phyloP scores from a whole-genome alignment of 192 early-diverging fungal species.

The Backusella tarrabulga region DNA sequence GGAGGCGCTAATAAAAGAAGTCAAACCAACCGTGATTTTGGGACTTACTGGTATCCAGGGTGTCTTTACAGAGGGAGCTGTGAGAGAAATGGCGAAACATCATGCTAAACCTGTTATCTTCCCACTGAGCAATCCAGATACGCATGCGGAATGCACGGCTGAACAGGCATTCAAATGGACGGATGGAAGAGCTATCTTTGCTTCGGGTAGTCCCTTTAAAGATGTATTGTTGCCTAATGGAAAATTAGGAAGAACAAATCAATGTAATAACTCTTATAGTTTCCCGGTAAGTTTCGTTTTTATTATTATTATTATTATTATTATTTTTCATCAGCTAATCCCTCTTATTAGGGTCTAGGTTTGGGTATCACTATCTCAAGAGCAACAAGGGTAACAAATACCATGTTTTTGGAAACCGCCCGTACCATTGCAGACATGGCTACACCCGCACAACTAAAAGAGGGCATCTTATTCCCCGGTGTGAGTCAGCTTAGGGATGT shows the following conservation, averaged over 20 bases:
- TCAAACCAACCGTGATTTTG: slow-evolving; percentile 44
- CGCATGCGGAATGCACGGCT: slow-evolving; percentile 94
- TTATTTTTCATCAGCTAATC: not conserved
- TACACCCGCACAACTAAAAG: slow-evolving; percentile 61
- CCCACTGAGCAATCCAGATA: slow-evolving; percentile 85
- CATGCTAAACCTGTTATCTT: slow-evolving; percentile 86
- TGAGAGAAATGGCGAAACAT: slow-evolving; percentile 65
- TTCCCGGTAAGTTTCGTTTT: slow-evolving; percentile 67
- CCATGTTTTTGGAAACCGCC: slow-evolving; percentile 80
- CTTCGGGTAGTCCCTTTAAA: slow-evolving; percentile 94
- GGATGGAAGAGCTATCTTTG: slow-evolving; percentile 89
- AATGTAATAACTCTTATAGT: slow-evolving; percentile 96
- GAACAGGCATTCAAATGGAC: slow-evolving; percentile 87
- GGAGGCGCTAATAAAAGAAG: slow-evolving; percentile 40
- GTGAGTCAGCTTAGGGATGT: slow-evolving; percentile 85
- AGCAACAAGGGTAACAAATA: slow-evolving; percentile 68
- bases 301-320: too few relatives aligned
- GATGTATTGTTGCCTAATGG: slow-evolving; percentile 64
- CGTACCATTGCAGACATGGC: slow-evolving; percentile 76
- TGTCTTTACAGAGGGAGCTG: slow-evolving; percentile 40
- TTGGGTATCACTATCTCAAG: slow-evolving; percentile 79
- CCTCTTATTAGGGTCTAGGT: slow-evolving; percentile 67
- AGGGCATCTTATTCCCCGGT: slow-evolving; percentile 81
- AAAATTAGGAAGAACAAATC: slow-evolving; percentile 63
- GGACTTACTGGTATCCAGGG: slow-evolving; percentile 41